Evolutionary conservation across 73 alveolate genomes (phyloP).

Genomic region (Durusdinium trenchii): DNA sequence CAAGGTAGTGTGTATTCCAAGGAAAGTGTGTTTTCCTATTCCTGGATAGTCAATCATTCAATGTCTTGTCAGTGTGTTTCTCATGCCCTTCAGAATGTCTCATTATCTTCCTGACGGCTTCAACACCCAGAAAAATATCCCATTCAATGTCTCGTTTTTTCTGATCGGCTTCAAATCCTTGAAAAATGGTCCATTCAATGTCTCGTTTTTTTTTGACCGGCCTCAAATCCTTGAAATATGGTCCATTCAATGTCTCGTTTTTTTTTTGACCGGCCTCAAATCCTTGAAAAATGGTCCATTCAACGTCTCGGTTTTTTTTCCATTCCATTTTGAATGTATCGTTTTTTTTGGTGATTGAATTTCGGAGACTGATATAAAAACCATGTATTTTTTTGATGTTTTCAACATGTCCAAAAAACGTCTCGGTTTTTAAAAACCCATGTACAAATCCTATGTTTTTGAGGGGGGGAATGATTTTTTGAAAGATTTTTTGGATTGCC

Average conservation of each 20-base stretch:
- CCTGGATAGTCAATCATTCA: background rate
- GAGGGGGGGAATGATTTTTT: background rate
- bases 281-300: background rate
- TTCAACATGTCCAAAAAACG: background rate
- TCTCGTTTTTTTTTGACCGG: background rate
- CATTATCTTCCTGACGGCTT: background rate
- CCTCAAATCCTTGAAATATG: background rate
- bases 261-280: background rate
- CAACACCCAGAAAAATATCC: background rate
- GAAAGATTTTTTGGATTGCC: background rate
- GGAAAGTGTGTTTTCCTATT: background rate
- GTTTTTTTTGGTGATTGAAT: background rate
- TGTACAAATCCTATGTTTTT: background rate
- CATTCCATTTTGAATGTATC: background rate
- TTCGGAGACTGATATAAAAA: background rate
- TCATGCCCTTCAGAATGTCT: background rate
- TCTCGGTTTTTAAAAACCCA: background rate
- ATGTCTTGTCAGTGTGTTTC: background rate
- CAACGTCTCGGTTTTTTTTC: background rate
- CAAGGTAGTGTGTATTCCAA: too few species aligned
- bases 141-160: background rate
- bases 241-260: background rate
- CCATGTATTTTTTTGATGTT: background rate
- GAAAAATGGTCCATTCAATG: background rate
- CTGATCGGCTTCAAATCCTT: background rate